Base-by-base conservation (phyloP, 1,284 basidiomycete species). In the Ganoderma multipileum region DNA sequence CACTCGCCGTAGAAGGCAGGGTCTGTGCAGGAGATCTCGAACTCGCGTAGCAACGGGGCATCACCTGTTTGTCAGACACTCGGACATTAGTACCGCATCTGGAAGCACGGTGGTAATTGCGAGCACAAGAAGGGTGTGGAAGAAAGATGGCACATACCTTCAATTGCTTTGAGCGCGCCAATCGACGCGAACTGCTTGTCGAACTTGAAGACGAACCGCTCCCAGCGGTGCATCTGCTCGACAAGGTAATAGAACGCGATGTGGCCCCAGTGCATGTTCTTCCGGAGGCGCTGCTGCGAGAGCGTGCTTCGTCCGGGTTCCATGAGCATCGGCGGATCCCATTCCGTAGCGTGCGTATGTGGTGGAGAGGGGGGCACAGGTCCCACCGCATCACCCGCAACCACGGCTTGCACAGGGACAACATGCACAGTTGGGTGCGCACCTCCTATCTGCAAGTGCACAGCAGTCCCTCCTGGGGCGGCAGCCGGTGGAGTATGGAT, bases 181-280 rank as follows among this genome's bases (percentile, higher is more conserved):
- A 92, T 86, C 16, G 91, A 91, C 36, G 86, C 80, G 78, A 93
- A 93, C 41, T 89, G 88, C 76, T 87, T 89, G 73, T 93, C 91
- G 73, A 92, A 93, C 60, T 89, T 82, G 75, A 93, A 93, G 11
- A 93, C 85, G 73, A 94, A 94, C 28, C 92, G 84, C 75, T 91
- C 85, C 92, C 92, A 94, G 38, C 92, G 86, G 70, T 88, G 87
- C 86, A 93, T 93, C 75, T 93, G 90, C 72, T 91, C 87, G 2
- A 90, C 87, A 28, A 94, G 80, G 76, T 94, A 94, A 77, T 85
- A 93, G 64, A 93, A 87, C 1, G 88, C 89, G 54, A 94, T 90
- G 72, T 92, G 88, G 0, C 91, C 92, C 92, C 92, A 94, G 68
- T 91, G 88, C 68, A 86, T 83, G 69, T 85, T 88, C 23, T 83